Conservation (phyloP, 2,329 filamentous ascomycete species). For the Penicillium sp. region DNA sequence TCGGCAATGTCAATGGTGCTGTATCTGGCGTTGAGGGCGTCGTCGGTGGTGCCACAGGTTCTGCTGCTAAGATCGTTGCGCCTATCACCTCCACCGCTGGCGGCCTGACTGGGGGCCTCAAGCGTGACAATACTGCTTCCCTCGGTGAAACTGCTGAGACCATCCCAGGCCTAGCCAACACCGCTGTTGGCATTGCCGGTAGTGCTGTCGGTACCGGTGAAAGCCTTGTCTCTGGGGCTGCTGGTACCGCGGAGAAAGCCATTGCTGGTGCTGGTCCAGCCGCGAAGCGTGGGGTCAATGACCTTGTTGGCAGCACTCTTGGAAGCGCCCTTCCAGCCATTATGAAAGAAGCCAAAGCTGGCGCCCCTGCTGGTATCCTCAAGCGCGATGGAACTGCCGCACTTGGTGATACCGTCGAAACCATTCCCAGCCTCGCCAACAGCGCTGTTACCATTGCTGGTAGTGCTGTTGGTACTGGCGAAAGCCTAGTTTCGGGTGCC, state of each 20-base stretch:
- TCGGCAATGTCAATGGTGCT: constrained; percentile 3
- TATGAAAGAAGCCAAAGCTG: not conserved
- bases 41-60: not conserved
- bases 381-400: constrained; percentile 2
- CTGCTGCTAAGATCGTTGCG: not conserved
- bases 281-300: not conserved
- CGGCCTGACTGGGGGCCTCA: not conserved
- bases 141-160: not conserved
- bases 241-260: constrained; percentile 11
- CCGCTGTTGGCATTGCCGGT: constrained; percentile 10
- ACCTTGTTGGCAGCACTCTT: not conserved
- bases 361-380: not conserved
- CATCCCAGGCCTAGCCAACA: constrained; percentile 11
- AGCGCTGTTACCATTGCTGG: constrained; percentile 6
- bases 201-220: constrained; percentile 13
- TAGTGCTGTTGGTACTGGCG: constrained; percentile 13
- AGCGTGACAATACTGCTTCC: constrained; percentile 7
- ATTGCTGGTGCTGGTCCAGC: not conserved
- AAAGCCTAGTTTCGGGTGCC: constrained; percentile 7
- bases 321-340: not conserved
- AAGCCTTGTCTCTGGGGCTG: constrained; percentile 10
- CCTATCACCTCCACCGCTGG: not conserved
- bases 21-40: constrained; percentile 6
- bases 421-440: not conserved
- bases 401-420: not conserved